Evolutionary conservation across 352 stramenopile genomes (phyloP), one percentile per base, ranked within the genome.

Genomic region (Blastocystis sp.): DNA sequence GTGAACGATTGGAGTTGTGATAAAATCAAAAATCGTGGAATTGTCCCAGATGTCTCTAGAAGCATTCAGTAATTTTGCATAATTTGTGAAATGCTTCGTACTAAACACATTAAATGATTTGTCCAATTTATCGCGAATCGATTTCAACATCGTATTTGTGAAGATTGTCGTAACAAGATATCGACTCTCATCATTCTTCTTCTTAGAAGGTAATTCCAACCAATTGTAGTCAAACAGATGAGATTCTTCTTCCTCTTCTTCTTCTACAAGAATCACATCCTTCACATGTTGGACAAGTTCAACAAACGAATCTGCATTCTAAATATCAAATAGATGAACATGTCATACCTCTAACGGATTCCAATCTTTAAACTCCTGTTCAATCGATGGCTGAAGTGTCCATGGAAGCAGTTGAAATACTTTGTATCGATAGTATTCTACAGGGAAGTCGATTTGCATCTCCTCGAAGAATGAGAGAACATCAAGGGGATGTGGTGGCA

Each of bases 401-500:
- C 27, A 78, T 9, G 66, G 66, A 1, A 78, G n/a, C 21, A 78
- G 12, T 39, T 78, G 66, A 27, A 37, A 58, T 12, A 78, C 9
- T 24, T 78, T 78, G 39, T 78, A 78, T 39, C 66, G 66, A 58
- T 78, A 78, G 39, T 78, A 78, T 32, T 78, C 66, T 11, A 46
- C 24, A 11, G 66, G 35, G n/a, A 42, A 78, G 11, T 78, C 42
- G 46, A 78, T 59, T 49, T 78, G 66, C 27, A 78, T 21, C 9
- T 56, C 27, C 66, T 78, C 66, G 27, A 78, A 21, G 27, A 78
- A 39, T 21, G 27, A 21, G 1, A 78, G 66, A 39, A 57, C 66
- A 1, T 78, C 66, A 6, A 78, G 21, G 21, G 66, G 37, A 1
- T 56, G 27, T 32, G 42, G 42, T 7, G 27, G 63, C 16, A 74